A percentile compares a stretch with the other conserved stretches of the same genome.
phyloP scores from a whole-genome alignment of 1,284 basidiomycete genomes.

The Wolfiporia cocos region DNA sequence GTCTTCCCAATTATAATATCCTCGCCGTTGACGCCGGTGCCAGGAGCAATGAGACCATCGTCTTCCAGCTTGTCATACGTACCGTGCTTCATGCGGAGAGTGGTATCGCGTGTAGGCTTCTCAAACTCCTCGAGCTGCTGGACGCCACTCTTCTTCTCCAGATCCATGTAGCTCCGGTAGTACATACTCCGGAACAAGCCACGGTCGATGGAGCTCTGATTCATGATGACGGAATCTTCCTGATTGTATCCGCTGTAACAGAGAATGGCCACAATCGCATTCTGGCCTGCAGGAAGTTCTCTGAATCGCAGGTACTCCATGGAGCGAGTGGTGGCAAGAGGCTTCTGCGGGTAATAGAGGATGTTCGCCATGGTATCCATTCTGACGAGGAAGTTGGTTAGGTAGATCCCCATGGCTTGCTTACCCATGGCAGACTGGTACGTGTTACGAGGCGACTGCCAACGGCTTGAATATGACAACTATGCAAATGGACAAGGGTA shows the following conservation, averaged over 20 bases:
- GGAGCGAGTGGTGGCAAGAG: slow-evolving; percentile 94
- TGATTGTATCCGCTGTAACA: slow-evolving; percentile 99
- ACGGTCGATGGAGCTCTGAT: slow-evolving; percentile 97
- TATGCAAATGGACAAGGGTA: not conserved
- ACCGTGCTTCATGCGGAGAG: slow-evolving; percentile 95
- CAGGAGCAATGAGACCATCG: slow-evolving; percentile 93
- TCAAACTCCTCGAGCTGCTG: slow-evolving; percentile 95
- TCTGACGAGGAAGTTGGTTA: slow-evolving; percentile 95
- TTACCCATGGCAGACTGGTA: slow-evolving; percentile 99
- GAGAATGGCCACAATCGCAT: slow-evolving; percentile 96
- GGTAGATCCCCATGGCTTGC: slow-evolving; percentile 98
- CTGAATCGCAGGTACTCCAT: slow-evolving; percentile 99
- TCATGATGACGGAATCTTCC: slow-evolving; percentile 99
- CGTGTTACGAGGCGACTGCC: slow-evolving; percentile 95
- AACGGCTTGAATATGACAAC: slow-evolving; percentile 12
- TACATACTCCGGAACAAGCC: slow-evolving; percentile 99
- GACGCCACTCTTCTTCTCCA: slow-evolving; percentile 95
- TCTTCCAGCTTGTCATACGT: slow-evolving; percentile 98
- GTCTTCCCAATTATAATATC: slow-evolving; percentile 99
- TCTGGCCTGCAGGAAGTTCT: slow-evolving; percentile 96
- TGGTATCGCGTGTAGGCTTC: slow-evolving; percentile 91
- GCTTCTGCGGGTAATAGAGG: slow-evolving; percentile 98
- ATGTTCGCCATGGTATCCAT: slow-evolving; percentile 99
- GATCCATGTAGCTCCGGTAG: slow-evolving; percentile 97
- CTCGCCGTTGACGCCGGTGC: slow-evolving; percentile 92